Evolutionary conservation across 2,329 filamentous ascomycete species (phyloP), one percentile per base, ranked within the genome.

Genomic region (Byssochlamys sp.): DNA sequence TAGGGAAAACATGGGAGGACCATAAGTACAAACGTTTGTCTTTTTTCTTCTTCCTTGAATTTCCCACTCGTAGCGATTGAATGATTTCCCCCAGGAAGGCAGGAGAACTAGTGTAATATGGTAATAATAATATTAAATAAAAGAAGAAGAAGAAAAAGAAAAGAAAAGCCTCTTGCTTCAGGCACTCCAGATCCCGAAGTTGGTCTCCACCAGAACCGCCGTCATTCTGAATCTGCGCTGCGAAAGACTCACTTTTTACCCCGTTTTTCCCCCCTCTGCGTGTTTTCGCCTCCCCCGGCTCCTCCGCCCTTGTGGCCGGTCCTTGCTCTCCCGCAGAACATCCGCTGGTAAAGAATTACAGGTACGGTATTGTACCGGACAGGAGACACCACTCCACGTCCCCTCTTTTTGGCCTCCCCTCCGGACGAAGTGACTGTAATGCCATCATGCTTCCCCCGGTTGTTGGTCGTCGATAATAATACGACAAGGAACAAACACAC

Each of bases 191-290:
- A 51, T 51, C 49, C 25, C 49, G 24, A 12, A 26, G 19, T 51
- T 24, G 49, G 60, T 61, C 60, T 65, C 61, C 63, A 63, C 62
- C 55, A 58, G 39, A 61, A 55, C 58, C 59, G 58, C 62, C 59
- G 60, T 62, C 63, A 61, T 62, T 58, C 63, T 45, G 39, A 19
- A 19, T 19, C 19, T 19, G 19, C 14, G n/a, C 39, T 19, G 54
- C 53, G 55, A 61, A 60, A 55, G 19, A 27, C 50, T 53, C 31
- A 26, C 27, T 54, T 19, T 19, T 19, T 54, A 26, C 53, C 53
- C 53, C 53, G 28, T 35, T 54, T 39, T 39, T 35, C 24, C 24
- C 25, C 14, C 7, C 29, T 10, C 29, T 45, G 39, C 14, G 49
- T 26, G 12, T 14, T 12, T 6, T 51, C 25, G 49, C 49, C 49